phyloP scores from a whole-genome alignment of 192 early-diverging fungal species.

The Coemansia sp. region DNA sequence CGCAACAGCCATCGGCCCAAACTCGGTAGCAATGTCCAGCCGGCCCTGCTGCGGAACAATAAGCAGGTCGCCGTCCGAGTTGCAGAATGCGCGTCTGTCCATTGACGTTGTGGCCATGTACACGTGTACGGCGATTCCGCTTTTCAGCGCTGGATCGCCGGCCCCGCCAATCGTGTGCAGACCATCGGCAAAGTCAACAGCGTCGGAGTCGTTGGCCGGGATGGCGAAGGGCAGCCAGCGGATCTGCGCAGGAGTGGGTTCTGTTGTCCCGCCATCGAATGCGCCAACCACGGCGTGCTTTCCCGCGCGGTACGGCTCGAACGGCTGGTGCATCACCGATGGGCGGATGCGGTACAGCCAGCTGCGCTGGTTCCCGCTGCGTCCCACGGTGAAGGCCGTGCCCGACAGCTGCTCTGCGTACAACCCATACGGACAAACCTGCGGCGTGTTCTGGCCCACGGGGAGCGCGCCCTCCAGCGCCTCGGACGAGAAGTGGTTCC shows the following conservation, averaged over 20 bases:
- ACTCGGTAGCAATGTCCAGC: conserved; percentile 89
- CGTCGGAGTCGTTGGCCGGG: conserved; percentile 15
- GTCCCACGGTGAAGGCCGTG: conserved; percentile 84
- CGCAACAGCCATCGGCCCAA: conserved; percentile 76
- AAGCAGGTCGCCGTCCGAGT: conserved; percentile 90
- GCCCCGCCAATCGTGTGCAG: conserved; percentile 82
- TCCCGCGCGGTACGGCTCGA: conserved; percentile 35
- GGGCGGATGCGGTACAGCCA: conserved; percentile 98
- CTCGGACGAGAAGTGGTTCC: conserved; percentile 86
- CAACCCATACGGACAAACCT: conserved; percentile 82
- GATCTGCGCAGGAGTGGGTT: conserved; percentile 81
- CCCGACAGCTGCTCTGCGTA: conserved; percentile 96
- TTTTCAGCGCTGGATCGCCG: conserved; percentile 74
- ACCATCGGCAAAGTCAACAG: conserved; percentile 81
- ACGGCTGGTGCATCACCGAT: conserved; percentile 82
- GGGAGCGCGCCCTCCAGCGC: conserved; percentile 82
- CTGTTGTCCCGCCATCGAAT: conserved; percentile 60
- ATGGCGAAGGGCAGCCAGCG: conserved; percentile 91
- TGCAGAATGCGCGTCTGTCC: conserved; percentile 78
- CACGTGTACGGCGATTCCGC: conserved; percentile 83
- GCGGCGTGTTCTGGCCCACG: conserved; percentile 88
- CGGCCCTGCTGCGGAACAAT: conserved; percentile 90
- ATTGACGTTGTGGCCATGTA: conserved; percentile 79
- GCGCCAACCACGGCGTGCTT: conserved; percentile 58
- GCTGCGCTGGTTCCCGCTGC: conserved; percentile 77